phyloP scores from a whole-genome alignment of 2,329 filamentous ascomycete species.

The Hymenoscyphus repandus region DNA sequence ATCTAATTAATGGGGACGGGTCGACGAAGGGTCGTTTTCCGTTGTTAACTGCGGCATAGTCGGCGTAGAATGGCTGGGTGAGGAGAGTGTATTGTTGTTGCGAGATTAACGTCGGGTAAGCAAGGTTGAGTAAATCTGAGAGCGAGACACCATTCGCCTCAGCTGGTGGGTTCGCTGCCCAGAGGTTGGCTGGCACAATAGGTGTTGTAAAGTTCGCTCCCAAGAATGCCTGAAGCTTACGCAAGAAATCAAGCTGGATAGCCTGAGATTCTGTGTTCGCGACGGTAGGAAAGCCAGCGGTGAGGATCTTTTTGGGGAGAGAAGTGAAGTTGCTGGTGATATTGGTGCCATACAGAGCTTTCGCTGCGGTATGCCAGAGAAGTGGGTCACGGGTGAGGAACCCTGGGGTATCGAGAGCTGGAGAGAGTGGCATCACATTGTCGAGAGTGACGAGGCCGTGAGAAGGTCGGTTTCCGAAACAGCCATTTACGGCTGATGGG shows the following conservation, averaged over 20 bases:
- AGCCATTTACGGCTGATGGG: constrained; percentile 40
- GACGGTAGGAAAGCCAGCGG: constrained; percentile 36
- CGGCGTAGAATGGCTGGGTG: constrained; percentile 41
- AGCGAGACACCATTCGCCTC: constrained; percentile 29
- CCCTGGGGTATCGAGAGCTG: constrained; percentile 40
- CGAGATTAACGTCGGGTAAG: constrained; percentile 40
- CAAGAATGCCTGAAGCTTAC: constrained; percentile 37
- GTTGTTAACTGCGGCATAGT: constrained; percentile 40
- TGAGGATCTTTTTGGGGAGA: constrained; percentile 36
- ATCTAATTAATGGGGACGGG: constrained; percentile 41
- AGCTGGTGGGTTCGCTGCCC: constrained; percentile 1
- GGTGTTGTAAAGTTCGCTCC: constrained; percentile 22
- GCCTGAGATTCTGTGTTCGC: constrained; percentile 31
- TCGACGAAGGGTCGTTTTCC: constrained; percentile 43
- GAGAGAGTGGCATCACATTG: constrained; percentile 41
- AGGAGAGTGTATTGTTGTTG: constrained; percentile 40
- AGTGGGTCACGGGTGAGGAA: constrained; percentile 38
- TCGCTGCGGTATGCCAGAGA: constrained; percentile 36
- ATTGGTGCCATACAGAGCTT: constrained; percentile 41
- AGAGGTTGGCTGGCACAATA: constrained; percentile 1
- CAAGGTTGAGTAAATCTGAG: constrained; percentile 34
- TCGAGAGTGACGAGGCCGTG: constrained; percentile 40
- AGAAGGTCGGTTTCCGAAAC: constrained; percentile 43
- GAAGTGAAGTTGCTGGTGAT: constrained; percentile 32
- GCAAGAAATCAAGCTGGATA: constrained; percentile 36